These are phyloP conservation scores for Vigna angularis DNA, from an alignment of 306 rosid species.

Conservation along the genomic window DNA sequence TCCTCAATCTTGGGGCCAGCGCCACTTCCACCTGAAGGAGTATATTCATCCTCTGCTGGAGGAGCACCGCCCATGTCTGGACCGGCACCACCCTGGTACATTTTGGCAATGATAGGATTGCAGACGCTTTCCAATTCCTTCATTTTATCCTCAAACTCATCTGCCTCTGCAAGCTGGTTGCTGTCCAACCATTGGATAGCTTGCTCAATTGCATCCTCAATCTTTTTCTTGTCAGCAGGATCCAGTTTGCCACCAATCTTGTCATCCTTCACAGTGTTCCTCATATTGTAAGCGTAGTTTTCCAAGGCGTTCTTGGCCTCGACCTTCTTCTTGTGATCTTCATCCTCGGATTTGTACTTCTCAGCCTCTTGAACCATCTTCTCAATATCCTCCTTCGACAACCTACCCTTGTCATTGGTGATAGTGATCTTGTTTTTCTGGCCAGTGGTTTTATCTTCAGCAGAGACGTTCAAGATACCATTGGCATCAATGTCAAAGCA, in stretches of 20 bases:
- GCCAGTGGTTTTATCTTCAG: constrained; percentile 32
- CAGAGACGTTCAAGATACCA: constrained; percentile 26
- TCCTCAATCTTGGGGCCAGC: constrained; percentile 29
- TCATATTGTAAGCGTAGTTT: constrained; percentile 24
- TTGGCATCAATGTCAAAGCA: constrained; percentile 34
- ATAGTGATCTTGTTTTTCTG: constrained; percentile 26
- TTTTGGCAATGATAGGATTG: constrained; percentile 29
- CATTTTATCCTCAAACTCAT: constrained; percentile 30
- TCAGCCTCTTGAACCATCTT: constrained; percentile 33
- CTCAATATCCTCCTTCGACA: constrained; percentile 26
- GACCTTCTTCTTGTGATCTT: constrained; percentile 29
- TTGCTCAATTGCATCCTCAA: background rate
- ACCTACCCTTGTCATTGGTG: constrained; percentile 27
- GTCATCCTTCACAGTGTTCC: constrained; percentile 26
- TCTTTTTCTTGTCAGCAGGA: constrained; percentile 22
- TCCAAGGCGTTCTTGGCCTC: constrained; percentile 27
- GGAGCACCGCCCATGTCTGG: constrained; percentile 7
- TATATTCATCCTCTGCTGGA: background rate
- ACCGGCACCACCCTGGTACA: constrained; percentile 23
- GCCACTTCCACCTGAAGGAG: constrained; percentile 29
- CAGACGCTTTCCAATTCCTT: constrained; percentile 35
- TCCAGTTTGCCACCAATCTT: constrained; percentile 16
- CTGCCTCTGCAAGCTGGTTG: constrained; percentile 29
- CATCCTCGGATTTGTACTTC: constrained; percentile 28
- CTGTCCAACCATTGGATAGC: constrained; percentile 17